Base-by-base conservation (phyloP, 1,139 yeast species). In the Geotrichum fermentans region DNA sequence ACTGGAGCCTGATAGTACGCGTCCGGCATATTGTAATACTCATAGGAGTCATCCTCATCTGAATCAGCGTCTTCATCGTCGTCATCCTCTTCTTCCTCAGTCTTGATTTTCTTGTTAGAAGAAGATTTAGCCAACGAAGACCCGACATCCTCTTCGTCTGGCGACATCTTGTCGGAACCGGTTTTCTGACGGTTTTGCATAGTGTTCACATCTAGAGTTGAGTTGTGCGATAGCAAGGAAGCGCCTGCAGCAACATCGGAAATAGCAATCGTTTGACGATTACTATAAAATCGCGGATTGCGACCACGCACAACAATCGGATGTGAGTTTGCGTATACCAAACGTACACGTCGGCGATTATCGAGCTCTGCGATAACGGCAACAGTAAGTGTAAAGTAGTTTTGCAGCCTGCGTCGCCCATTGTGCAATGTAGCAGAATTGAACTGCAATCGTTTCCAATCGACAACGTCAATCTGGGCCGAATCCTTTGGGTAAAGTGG, bases 301-400 rank as follows among this genome's bases (percentile, higher is more conserved):
- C 86, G 65, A 2, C 86, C 87, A 53, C 87, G 65, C 2, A 80
- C 86, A 29, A 79, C 78, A 4, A 80, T 76, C 1, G 83, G 83
- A 30, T 73, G 58, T 1, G 73, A 67, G 43, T 58, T 57, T 16
- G 69, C 55, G 3, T 52, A 60, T 28, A 55, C 55, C 35, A 60
- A 55, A 34, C 60, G 58, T 47, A 59, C 62, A 40, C 59, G 58
- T 54, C 55, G 57, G 32, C 61, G 60, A 48, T 61, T 61, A 36
- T 58, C 63, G 40, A 65, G 58, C 39, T 59, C 66, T n/a, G 64
- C 70, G 50, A 72, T 71, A 17, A 79, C 64, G 45, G 71, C 67
- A 11, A 78, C 70, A 17, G 70, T 67, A 28, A 80, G 65, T 52
- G 73, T 76, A 58, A 77, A 80, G 58, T 77, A 80, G 56, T 79